Evolutionary conservation across 164 flowering plant species (phyloP), one percentile per base, ranked within the genome.

Genomic region (Vitis cinerea): DNA sequence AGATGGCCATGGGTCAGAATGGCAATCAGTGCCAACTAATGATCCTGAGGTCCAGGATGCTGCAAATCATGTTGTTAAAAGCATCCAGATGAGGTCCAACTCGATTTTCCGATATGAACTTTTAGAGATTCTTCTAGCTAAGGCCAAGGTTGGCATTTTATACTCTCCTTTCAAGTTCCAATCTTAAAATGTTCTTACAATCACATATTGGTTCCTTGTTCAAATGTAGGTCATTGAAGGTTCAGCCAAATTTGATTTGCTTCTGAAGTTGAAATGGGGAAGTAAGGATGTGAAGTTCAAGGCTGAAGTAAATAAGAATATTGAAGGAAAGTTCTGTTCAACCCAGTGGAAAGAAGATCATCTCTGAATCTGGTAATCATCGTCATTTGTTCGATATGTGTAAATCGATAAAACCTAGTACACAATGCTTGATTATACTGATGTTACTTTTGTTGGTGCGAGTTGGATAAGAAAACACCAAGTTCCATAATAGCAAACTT

Each of bases 21-120:
- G 83, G 89, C 63, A 65, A 66, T 67, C 58, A 14, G 89, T 87
- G 79, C 86, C 94, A 29, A 65, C 76, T 15, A 80, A 87, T 73
- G 94, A 88, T 74, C 94, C 94, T 56, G 79, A 70, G 9, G 92
- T 89, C 65, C 82, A 82, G 75, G 85, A 84, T 78, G 94, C 94
- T 11, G 94, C 97, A 55, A 65, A 83, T 60, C 94, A 89, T 83
- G 94, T 90, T 44, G 70, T 89, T 48, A 79, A 81, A 74, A 82
- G 84, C 47, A 83, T 89, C 58, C 94, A 91, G 83, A 85, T 85
- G 78, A 83, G 90, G 74, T 89, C 97, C 61, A 91, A 91, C 69
- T 89, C 93, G 10, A 64, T 91, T 70, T 65, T 79, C 44, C 91
- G 91, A 9, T 91, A 85, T 64, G 89, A 85, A 71, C 90, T 89